phyloP scores from a whole-genome alignment of 495 filamentous ascomycete genomes.

The Aspergillus heteromorphus region DNA sequence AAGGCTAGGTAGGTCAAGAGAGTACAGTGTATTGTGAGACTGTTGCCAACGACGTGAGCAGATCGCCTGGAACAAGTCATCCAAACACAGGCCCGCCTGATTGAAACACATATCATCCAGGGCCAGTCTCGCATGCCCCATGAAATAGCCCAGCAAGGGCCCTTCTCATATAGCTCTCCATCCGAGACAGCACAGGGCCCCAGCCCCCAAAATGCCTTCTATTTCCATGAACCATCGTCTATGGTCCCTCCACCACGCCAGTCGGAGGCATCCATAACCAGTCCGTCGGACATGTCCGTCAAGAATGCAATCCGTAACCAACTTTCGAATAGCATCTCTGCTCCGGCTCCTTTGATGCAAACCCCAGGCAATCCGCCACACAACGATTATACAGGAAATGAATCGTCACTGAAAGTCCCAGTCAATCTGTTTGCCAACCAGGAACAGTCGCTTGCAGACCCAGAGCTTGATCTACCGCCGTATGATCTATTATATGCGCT shows the following conservation, averaged over 20 bases:
- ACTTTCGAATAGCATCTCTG: constrained; percentile 18
- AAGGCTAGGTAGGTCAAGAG: constrained; percentile 48
- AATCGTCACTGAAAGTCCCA: constrained; percentile 40
- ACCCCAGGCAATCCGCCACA: constrained; percentile 16
- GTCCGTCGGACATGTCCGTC: constrained; percentile 32
- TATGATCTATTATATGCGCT: constrained; percentile 78
- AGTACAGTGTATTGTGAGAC: background rate
- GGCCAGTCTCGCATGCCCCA: constrained; percentile 19
- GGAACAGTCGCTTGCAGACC: constrained; percentile 41
- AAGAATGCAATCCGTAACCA: constrained; percentile 24
- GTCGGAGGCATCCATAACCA: constrained; percentile 30
- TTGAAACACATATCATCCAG: constrained; percentile 47
- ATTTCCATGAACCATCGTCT: constrained; percentile 34
- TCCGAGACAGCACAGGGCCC: constrained; percentile 35
- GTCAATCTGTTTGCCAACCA: constrained; percentile 39
- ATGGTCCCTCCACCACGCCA: constrained; percentile 23
- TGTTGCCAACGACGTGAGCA: constrained; percentile 5
- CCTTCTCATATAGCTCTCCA: constrained; percentile 38
- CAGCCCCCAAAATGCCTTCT: constrained; percentile 31
- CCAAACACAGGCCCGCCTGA: constrained; percentile 40
- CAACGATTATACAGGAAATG: constrained; percentile 38
- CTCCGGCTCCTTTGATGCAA: constrained; percentile 22
- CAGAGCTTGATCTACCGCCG: constrained; percentile 74
- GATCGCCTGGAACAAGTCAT: constrained; percentile 48
- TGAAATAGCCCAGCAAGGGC: constrained; percentile 22